Conservation (phyloP, 768 basidiomycete genomes). For the Termitomyces sp. region DNA sequence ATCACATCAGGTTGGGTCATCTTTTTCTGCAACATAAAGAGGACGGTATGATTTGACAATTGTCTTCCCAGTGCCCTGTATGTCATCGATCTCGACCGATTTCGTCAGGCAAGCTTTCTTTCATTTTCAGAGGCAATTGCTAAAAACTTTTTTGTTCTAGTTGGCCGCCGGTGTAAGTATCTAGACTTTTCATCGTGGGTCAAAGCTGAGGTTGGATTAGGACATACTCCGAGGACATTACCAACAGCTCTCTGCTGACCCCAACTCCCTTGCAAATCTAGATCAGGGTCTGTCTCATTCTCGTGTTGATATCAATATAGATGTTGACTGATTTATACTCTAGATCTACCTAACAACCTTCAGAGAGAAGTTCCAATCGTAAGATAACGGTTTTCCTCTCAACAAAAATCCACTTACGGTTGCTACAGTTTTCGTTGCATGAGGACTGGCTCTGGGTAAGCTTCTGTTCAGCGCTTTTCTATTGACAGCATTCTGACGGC, state of each 20-base stretch:
- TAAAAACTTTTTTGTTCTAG: slow-evolving; percentile 25
- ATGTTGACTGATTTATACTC: neutral
- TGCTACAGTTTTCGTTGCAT: slow-evolving; percentile 71
- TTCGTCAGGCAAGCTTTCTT: slow-evolving; percentile 71
- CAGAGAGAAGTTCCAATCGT: slow-evolving; percentile 93
- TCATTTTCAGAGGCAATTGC: neutral
- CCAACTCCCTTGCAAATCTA: slow-evolving; percentile 88
- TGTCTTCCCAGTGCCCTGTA: slow-evolving; percentile 73
- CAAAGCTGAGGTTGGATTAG: slow-evolving; percentile 32
- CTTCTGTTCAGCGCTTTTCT: slow-evolving; percentile 1
- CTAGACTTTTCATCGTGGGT: neutral
- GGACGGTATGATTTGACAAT: neutral
- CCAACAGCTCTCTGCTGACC: slow-evolving; percentile 91
- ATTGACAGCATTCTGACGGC: neutral
- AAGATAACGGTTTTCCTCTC: slow-evolving; percentile 27
- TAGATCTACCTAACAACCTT: slow-evolving; percentile 94
- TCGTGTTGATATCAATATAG: neutral
- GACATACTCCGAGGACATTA: slow-evolving; percentile 91
- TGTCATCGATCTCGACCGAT: slow-evolving; percentile 91
- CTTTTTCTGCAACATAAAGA: neutral
- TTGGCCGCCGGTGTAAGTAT: slow-evolving; percentile 49
- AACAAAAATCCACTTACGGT: neutral
- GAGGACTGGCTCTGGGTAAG: slow-evolving; percentile 96
- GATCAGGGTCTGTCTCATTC: slow-evolving; percentile 70
- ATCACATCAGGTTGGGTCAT: slow-evolving; percentile 84